phyloP scores from a whole-genome alignment of 2,329 filamentous ascomycete genomes.

The Fusarium sp. region DNA sequence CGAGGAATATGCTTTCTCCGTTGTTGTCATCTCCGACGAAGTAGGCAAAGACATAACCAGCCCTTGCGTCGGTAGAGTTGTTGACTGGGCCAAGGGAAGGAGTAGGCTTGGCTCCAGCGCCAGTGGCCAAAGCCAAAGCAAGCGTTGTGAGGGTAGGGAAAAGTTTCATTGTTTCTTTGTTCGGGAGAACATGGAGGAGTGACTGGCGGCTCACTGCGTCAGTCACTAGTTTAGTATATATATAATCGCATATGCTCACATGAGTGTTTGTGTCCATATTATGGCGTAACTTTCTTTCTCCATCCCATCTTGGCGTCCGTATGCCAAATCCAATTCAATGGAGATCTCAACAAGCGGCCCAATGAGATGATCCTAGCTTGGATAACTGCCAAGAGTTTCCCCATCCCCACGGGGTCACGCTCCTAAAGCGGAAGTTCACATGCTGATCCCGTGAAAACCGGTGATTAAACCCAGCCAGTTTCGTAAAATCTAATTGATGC shows the following conservation, averaged over 20 bases:
- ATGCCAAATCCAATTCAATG: not conserved
- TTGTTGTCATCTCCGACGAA: conserved; percentile 10
- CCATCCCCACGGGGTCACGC: not conserved
- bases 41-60: conserved; percentile 19
- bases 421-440: not conserved
- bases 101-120: too few species aligned
- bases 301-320: not conserved
- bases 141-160: too few species aligned
- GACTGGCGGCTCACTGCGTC: too few species aligned
- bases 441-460: not conserved
- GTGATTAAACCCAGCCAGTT: not conserved
- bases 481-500: conserved; percentile 1
- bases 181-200: too few species aligned
- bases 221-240: too few species aligned
- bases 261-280: not conserved
- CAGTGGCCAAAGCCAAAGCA: too few species aligned
- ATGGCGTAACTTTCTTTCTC: not conserved
- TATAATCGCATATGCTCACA: too few species aligned
- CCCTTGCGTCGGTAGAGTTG: too few species aligned
- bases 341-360: conserved; percentile 1
- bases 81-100: too few species aligned
- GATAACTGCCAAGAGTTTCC: not conserved
- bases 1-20: conserved; percentile 16
- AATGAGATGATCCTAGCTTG: not conserved
- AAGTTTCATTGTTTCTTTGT: too few species aligned